Base-by-base conservation (phyloP, 257 asterid genomes). In the Voacanga thouarsii region DNA sequence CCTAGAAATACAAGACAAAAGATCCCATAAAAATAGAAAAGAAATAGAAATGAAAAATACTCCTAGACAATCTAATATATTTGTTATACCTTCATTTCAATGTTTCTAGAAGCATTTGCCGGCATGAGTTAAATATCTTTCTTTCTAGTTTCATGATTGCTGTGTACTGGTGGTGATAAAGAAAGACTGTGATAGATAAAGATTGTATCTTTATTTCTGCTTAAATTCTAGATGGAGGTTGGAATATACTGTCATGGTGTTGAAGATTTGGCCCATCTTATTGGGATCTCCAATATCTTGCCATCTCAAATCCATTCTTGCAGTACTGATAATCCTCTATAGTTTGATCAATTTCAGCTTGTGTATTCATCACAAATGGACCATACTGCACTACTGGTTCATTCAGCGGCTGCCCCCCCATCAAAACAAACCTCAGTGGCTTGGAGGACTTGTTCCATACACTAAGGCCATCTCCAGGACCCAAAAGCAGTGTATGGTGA, bases 311-410 rank as follows among this genome's bases (percentile, higher is more conserved):
- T 5, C 99, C 99, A 86, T 94, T 92, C 87, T 84, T 89, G 78
- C 82, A 82, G 78, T 89, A 86, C 37, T 86, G 89, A 83, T 92
- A 94, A 71, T 94, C 99, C 63, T 94, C 94, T 33, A 91, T 87
- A 14, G 99, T 87, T 83, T 86, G 84, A 55, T 92, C 92, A 49
- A 92, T 90, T 72, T 94, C 96, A 66, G 90, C 96, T 61, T 93
- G 90, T 12, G 99, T 87, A 85, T 92, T 94, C 99, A 94, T 94
- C 86, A 94, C 99, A 85, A 94, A 94, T 12, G 99, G 99, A 71
- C 99, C 99, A 63, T 90, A 89, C 82, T 91, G 97, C 64, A 83
- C 96, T 18, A 94, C 95, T 2, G 98, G 96, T 67, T 94, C 99
- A 53, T 88, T 88, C 15, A 94, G 80, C n/a, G 99, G 99, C 80